Evolutionary conservation across 805 yeast species (phyloP), one percentile per base, ranked within the genome.

Genomic region (Nematodospora valgi): DNA sequence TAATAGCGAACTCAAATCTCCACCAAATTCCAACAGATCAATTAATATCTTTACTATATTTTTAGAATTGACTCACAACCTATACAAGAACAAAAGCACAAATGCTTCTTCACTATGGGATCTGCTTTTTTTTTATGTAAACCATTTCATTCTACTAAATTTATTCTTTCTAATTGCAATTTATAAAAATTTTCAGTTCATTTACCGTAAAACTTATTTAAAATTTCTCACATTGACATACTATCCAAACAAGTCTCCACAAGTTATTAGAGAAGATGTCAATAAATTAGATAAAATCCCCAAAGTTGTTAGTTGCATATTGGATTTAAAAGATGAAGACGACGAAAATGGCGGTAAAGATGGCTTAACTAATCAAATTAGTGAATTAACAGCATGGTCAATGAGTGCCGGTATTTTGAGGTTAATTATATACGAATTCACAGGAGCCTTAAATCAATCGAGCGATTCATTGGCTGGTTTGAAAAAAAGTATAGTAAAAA

Each of bases 301-400:
- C 3, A 74, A 70, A 44, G 72, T 84, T 32, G 50, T 93, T 15
- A 82, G 94, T 6, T 78, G 85, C 14, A 78, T 91, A n/a, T 61
- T 93, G 38, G 80, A 76, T 46, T 72, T 80, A 53, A 80, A 79
- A 51, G 73, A 81, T 18, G 87, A 79, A 39, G 85, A 82, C 42
- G 91, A 81, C 47, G 95, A 86, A 48, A 91, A 88, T 40, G 96
- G 95, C 21, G 97, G 97, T 2, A 58, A 82, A 27, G 86, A 82
- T 41, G 96, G 95, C 0, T 65, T 91, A 27, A 68, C 89, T 48
- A 79, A 76, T 45, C 86, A 86, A 48, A 73, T 82, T 5, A 75
- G 89, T 30, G 96, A 89, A 49, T 44, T 89, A 23, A 72, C 78
- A 1, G 80, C 93, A 5, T 93, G 98, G 98, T 73, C 87, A 25